phyloP scores from a whole-genome alignment of 306 rosid genomes.

The Castanea sativa region DNA sequence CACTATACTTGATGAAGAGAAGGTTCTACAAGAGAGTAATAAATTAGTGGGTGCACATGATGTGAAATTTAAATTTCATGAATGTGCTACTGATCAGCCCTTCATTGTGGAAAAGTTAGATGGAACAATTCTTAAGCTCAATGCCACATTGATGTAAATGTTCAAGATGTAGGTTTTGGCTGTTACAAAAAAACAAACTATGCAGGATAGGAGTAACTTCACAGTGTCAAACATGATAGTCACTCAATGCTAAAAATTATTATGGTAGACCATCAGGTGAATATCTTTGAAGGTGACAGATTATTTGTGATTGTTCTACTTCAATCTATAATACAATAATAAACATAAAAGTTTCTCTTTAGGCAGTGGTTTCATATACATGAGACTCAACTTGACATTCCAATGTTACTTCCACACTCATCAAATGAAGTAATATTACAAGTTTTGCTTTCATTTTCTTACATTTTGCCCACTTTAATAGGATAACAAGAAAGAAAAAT shows the following conservation, averaged over 20 bases:
- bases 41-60: too few species aligned
- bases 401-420: not conserved
- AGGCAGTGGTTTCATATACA: not conserved
- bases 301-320: not conserved
- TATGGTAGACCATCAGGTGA: not conserved
- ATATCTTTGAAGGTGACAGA: not conserved
- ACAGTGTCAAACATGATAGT: not conserved
- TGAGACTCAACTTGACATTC: not conserved
- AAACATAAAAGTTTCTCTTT: not conserved
- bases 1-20: too few species aligned
- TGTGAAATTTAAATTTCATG: too few species aligned
- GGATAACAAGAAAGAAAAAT: not conserved
- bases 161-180: not conserved
- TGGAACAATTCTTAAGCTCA: not conserved
- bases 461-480: not conserved
- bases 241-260: not conserved
- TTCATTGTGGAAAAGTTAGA: too few species aligned
- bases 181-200: not conserved
- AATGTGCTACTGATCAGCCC: too few species aligned
- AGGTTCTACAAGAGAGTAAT: too few species aligned
- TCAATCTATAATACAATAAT: not conserved
- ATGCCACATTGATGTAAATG: not conserved
- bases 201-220: not conserved
- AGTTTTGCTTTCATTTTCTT: not conserved
- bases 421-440: not conserved